phyloP scores from a whole-genome alignment of 768 basidiomycete species.

The Agaricus sinodeliciosus region DNA sequence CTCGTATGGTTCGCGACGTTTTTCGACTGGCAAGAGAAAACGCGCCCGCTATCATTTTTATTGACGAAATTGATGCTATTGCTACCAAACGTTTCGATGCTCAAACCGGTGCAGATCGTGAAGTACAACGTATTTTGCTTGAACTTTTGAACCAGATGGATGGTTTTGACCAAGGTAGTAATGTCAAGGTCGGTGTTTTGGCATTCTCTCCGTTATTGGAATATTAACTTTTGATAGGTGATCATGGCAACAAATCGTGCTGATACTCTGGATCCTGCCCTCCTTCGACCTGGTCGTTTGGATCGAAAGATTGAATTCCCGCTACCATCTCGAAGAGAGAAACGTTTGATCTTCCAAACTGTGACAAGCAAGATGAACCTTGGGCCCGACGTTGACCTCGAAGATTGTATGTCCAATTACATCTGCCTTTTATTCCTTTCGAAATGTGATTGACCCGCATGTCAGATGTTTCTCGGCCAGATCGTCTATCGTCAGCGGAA shows the following conservation, averaged over 20 bases:
- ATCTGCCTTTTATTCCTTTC: background rate
- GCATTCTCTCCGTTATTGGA: background rate
- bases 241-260: conserved; percentile 99
- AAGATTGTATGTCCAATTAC: conserved; percentile 71
- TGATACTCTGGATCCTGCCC: conserved; percentile 95
- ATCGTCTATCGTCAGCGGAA: conserved; percentile 92
- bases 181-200: conserved; percentile 71
- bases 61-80: conserved; percentile 98
- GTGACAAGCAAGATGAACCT: conserved; percentile 97
- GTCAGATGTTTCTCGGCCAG: conserved; percentile 92
- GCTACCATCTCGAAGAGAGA: conserved; percentile 86
- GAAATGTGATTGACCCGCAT: conserved; percentile 13
- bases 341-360: conserved; percentile 97
- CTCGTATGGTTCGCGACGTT: conserved; percentile 99
- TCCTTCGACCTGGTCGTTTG: conserved; percentile 94
- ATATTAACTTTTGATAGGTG: conserved; percentile 46
- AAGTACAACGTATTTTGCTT: conserved; percentile 96
- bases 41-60: conserved; percentile 96
- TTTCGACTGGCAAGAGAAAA: conserved; percentile 98
- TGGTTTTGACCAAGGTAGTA: conserved; percentile 97
- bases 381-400: conserved; percentile 94
- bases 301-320: conserved; percentile 99
- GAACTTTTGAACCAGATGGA: conserved; percentile 99
- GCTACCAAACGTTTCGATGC: conserved; percentile 99
- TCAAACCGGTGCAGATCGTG: conserved; percentile 97